Evolutionary conservation across 2,329 filamentous ascomycete genomes (phyloP).

Genomic region (Fusarium lateritium): DNA sequence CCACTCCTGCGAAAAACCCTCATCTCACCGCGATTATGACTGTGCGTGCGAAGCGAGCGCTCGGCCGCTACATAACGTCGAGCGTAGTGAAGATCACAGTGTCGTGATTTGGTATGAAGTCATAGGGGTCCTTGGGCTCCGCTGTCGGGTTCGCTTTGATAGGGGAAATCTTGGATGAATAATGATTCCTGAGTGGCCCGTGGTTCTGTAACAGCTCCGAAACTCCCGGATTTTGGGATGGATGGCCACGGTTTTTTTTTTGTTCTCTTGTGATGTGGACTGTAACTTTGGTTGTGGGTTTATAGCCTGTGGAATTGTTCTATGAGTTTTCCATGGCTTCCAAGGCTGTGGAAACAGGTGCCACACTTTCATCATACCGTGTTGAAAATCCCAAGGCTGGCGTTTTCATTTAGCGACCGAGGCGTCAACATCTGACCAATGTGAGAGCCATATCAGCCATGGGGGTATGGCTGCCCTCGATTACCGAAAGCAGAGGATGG

Average conservation of each 20-base stretch:
- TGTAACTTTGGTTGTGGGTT: constrained; percentile 9
- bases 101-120: constrained; percentile 47
- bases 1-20: constrained; percentile 35
- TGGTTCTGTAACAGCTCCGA: constrained; percentile 20
- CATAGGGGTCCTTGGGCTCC: constrained; percentile 49
- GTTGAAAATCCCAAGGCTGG: constrained; percentile 3
- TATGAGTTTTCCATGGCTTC: constrained; percentile 18
- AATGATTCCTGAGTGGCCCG: constrained; percentile 24
- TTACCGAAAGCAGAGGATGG: constrained; percentile 33
- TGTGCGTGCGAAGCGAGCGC: constrained; percentile 43
- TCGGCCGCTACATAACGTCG: constrained; percentile 26
- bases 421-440: constrained; percentile 35
- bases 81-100: constrained; percentile 25
- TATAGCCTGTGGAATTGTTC: constrained; percentile 24
- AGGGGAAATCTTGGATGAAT: constrained; percentile 6
- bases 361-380: constrained; percentile 8
- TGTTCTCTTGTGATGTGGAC: constrained; percentile 1
- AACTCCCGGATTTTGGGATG: constrained; percentile 6
- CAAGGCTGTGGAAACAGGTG: constrained; percentile 11
- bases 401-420: constrained; percentile 28
- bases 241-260: constrained; percentile 1
- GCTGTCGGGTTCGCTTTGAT: constrained; percentile 25
- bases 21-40: constrained; percentile 45
- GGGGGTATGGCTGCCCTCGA: constrained; percentile 32
- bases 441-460: neutral